Evolutionary conservation across 2,329 filamentous ascomycete genomes (phyloP).

Genomic region (Ophiocordyceps camponoti-leonardi): DNA sequence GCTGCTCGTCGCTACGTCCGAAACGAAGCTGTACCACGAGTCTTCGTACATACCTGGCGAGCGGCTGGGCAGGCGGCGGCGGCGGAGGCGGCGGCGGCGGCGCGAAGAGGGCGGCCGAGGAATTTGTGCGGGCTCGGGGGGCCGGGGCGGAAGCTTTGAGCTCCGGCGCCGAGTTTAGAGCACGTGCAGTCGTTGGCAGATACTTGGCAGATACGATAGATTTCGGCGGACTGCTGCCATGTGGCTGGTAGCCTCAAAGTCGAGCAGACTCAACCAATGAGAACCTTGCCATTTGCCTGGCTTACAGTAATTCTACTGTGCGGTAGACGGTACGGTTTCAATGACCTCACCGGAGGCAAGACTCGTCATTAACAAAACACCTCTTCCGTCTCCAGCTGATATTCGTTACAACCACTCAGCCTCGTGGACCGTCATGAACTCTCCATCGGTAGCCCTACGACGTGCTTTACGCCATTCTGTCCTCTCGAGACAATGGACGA

Average conservation of each 20-base stretch:
- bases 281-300: neutral
- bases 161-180: neutral
- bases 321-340: neutral
- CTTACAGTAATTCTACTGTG: neutral
- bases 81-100: conserved; percentile 1
- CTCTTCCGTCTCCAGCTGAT: neutral
- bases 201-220: neutral
- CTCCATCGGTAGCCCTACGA: conserved; percentile 12
- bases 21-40: conserved; percentile 66
- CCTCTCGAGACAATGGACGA: conserved; percentile 13
- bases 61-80: neutral
- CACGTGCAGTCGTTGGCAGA: neutral
- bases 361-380: neutral
- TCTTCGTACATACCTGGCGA: conserved; percentile 54
- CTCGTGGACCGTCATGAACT: conserved; percentile 11
- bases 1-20: conserved; percentile 39
- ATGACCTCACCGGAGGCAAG: neutral
- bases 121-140: neutral
- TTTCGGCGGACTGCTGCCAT: neutral
- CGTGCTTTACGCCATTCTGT: conserved; percentile 8
- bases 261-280: neutral
- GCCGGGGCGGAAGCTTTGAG: neutral
- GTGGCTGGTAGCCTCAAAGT: neutral
- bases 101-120: neutral
- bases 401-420: neutral